Base-by-base conservation (phyloP, 2,329 filamentous ascomycete species). In the Immersiporthe knoxdaviesiana region DNA sequence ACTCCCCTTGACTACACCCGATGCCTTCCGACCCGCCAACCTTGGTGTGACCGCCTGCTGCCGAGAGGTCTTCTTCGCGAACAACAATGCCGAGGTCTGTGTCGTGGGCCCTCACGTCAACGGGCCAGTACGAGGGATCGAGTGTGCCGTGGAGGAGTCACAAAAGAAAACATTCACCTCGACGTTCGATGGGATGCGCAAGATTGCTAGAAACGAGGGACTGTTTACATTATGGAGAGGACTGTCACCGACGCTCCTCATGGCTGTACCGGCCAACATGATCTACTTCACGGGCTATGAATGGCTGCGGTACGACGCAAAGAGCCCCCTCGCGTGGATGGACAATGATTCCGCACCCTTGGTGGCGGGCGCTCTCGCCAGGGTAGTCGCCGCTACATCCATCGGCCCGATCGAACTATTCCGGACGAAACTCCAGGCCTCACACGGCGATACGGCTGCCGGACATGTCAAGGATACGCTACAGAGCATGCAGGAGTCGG, bases 241-340 rank as follows among this genome's bases (percentile, higher is more conserved):
- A 0, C 83, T 99, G 6, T 97, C 92, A n/a, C 95, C 96, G 0
- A 99, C 96, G 0, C 83, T 99, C 30, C 87, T 94, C 72, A 99
- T 99, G 96, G 90, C 94, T 0, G 87, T 99, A 7, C 96, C 96
- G 0, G 93, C 90, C 35, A 99, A 99, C 78, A 96, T 99, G 74
- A 98, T 99, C 73, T 99, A 99, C 81, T 97, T 98, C 76, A 97
- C 96, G 16, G 96, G 96, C 52, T 99, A 99, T 80, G 96, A 99
- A 77, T 97, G 94, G 91, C 79, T 99, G 69, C 90, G 96, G 47
- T 92, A 87, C 72, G 91, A 92, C 75, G 82, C 84, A 1, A 82
- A 81, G 56, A 97, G 92, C 74, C 94, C 94, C 0, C 87, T 98
- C 72, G 86, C 85, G 47, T 84, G 83, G 56, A 74, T 90, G 12